Base-by-base conservation (phyloP, 371 early-diverging fungal species). In the Syncephalis plumigaleata region DNA sequence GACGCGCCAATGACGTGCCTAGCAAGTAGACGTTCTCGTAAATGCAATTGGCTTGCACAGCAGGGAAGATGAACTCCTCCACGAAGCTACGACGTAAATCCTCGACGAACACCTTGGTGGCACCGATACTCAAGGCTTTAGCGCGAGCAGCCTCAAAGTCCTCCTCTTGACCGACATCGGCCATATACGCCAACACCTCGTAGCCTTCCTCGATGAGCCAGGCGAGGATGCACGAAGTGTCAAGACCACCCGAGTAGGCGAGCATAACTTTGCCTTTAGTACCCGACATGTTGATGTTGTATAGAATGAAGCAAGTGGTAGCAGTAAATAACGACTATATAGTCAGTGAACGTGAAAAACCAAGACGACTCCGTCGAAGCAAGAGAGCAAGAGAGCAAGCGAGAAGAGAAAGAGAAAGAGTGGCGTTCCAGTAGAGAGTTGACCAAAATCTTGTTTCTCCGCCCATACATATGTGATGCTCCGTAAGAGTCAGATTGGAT, bases 181-280 rank as follows among this genome's bases (percentile, higher is more conserved):
- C 96, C 82, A 96, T 87, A 73, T 86, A 96, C 53, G 88, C 87
- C 55, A 90, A 67, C 39, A 92, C 92, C 57, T 96, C 94, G 68
- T 89, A 96, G 52, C 93, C 92, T 68, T n/a, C 73, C 54, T 93
- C 94, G 59, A 93, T 84, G 53, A 96, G 75, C 94, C 94, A 96
- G 17, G 81, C 94, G 45, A 96, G 79, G 58, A 96, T 96, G 70
- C 93, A 93, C 39, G 91, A 91, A 45, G 97, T 96, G 64, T 96
- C 97, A 45, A 96, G 82, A 54, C 97, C 97, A 54, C 97, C 97
- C 51, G 92, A 91, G 73, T 92, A 94, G 52, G 95, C 95, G 47
- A 94, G 80, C 53, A 88, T 73, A 52, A 94, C 92, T 52, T 81
- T 84, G 55, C 85, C 88, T 70, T 84, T 81, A 61, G 73, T 44